Evolutionary conservation across 1,139 yeast genomes (phyloP), one percentile per base, ranked within the genome.

Genomic region (Yamadazyma oceani): DNA sequence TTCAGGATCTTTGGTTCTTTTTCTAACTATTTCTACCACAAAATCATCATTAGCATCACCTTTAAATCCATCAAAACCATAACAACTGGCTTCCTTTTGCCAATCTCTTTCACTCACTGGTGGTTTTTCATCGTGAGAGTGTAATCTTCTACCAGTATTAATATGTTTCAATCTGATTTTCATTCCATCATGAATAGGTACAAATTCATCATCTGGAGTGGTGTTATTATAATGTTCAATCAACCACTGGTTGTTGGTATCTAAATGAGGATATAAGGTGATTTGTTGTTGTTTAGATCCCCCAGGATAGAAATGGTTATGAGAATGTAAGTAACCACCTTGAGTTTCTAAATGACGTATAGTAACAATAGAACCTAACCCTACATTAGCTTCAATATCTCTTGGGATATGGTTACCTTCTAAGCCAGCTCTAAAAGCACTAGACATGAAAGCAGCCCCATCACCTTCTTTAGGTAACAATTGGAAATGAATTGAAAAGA

Each of bases 41-140:
- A 90, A 94, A 63, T 89, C 94, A 66, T 94, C 99, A 64, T 94
- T 94, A 47, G 90, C 87, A 66, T 94, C 98, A 57, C 98, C 98
- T 15, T 61, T 80, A 54, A 92, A 94, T 5, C 95, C 97, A 35
- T 84, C 87, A 57, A 65, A 86, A 14, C 99, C 99, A 58, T 94
- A 94, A 60, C 88, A 81, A 13, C 95, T 80, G 19, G 80, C 95
- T 68, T 94, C 99, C 64, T 87, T 87, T 66, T 89, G 95, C 95
- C 97, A 94, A 57, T 92, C 98, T 51, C 83, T 82, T 58, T 84
- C 90, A 45, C 90, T 75, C 19, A 90, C 95, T 14, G 97, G 95
- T 17, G 97, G 90, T 58, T 94, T 84, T 58, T 87, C 86, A 60
- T 92, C 97, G 59, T 94, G 98, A 19, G 97, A 86, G 63, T 94